Evolutionary conservation across 2,329 filamentous ascomycete genomes (phyloP), one percentile per base, ranked within the genome.

Genomic region (Pyrenophora tritici-repentis): DNA sequence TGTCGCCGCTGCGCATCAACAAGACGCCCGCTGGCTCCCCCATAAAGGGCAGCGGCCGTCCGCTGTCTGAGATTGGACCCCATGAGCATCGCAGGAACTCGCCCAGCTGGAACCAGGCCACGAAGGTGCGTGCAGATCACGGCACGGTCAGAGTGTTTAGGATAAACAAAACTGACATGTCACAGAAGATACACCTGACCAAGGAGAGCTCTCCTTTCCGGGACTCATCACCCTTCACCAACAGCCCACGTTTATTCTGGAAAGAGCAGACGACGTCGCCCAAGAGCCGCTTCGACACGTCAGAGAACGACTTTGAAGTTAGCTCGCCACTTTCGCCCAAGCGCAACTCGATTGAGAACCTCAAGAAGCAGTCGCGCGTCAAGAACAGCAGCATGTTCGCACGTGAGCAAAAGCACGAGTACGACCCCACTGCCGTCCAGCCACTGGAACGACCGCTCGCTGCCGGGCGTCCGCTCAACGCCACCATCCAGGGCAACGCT

Each of bases 311-410:
- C 20, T 63, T 55, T 48, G 80, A 83, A 55, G 79, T 81, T 50
- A 57, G 51, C 36, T 86, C 88, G 10, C 84, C 88, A 9, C 84
- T 87, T 6, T 87, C 88, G 38, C 86, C 90, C 17, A 87, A 85
- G 50, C 89, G 93, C 70, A 90, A 90, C 38, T 97, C 93, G 14
- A 92, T 99, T 62, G 94, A 99, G 81, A 92, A 92, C 68, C 82
- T 99, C 53, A 95, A 97, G 78, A 90, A 88, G 72, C 92, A 91
- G 26, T 96, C 93, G 47, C 89, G 94, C 54, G 94, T 99, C 67
- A 96, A 93, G 82, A 97, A 96, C 79, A 97, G 93, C 82, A 96
- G 88, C 77, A 97, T 97, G 81, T 90, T 96, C 72, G 91, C 91
- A 35, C 88, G 92, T 47, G 92, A 97, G 76, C 88, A 91, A 70